Evolutionary conservation across 23 red algal genomes (phyloP).

Genomic region (Gracilaria domingensis): DNA sequence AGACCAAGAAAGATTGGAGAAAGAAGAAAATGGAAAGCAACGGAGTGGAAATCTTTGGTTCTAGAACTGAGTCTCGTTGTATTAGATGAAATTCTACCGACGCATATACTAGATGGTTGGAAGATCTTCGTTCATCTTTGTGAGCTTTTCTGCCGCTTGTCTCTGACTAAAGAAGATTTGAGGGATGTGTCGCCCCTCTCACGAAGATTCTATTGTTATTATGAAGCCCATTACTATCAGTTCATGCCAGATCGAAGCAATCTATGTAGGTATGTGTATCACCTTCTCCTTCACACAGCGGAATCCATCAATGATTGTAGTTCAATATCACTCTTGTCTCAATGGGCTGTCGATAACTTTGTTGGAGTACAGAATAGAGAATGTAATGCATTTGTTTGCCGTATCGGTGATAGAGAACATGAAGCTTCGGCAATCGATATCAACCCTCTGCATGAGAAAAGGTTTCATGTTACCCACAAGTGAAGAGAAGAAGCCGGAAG

Average conservation of each 20-base stretch:
- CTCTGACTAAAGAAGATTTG: background rate
- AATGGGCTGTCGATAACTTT: slow-evolving; percentile 11
- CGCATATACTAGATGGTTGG: background rate
- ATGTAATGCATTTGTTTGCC: slow-evolving; percentile 14
- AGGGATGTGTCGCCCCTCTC: background rate
- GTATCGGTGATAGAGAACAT: slow-evolving; percentile 1
- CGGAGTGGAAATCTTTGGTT: slow-evolving; percentile 35
- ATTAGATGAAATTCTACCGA: background rate
- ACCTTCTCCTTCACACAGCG: background rate
- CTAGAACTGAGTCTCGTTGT: background rate
- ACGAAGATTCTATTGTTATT: background rate
- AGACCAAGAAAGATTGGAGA: background rate
- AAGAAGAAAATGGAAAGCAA: background rate
- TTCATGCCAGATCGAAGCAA: background rate
- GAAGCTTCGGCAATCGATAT: background rate
- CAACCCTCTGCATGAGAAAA: background rate
- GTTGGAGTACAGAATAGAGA: background rate
- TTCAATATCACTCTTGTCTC: background rate
- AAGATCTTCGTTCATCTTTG: background rate
- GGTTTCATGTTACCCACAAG: background rate
- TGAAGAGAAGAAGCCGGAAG: background rate
- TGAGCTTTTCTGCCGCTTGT: background rate
- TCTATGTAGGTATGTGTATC: slow-evolving; percentile 10
- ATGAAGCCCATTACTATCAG: background rate
- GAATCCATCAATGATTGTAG: slow-evolving; percentile 3